Evolutionary conservation across 495 filamentous ascomycete genomes (phyloP).

Genomic region (Xylaria grammica): DNA sequence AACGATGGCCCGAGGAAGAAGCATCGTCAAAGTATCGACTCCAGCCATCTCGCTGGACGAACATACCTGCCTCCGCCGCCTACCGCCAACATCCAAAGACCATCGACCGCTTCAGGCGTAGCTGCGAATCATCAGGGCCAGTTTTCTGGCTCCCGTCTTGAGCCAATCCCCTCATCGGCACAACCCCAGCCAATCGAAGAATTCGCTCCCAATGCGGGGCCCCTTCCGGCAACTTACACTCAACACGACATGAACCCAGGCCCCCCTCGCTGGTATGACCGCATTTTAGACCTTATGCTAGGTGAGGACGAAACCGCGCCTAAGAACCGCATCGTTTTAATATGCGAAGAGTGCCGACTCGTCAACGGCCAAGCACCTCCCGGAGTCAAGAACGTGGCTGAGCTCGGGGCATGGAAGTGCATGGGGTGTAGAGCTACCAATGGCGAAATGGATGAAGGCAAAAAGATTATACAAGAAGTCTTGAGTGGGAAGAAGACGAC

Average conservation of each 20-base stretch:
- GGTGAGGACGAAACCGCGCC: slow-evolving; percentile 94
- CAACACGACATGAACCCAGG: slow-evolving; percentile 50
- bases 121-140: slow-evolving; percentile 28
- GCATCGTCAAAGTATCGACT: slow-evolving; percentile 27
- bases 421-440: slow-evolving; percentile 84
- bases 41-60: slow-evolving; percentile 41
- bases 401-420: slow-evolving; percentile 89
- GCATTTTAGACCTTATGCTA: slow-evolving; percentile 86
- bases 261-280: slow-evolving; percentile 86
- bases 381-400: slow-evolving; percentile 74
- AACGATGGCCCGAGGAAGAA: slow-evolving; percentile 27
- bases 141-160: not conserved
- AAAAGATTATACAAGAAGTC: slow-evolving; percentile 61
- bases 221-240: slow-evolving; percentile 42
- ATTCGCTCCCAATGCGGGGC: slow-evolving; percentile 66
- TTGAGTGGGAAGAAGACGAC: slow-evolving; percentile 35
- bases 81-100: slow-evolving; percentile 79
- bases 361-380: slow-evolving; percentile 97
- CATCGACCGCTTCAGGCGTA: slow-evolving; percentile 32
- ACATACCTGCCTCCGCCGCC: slow-evolving; percentile 75
- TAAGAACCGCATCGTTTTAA: slow-evolving; percentile 87
- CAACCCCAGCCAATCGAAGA: slow-evolving; percentile 48
- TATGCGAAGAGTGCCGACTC: slow-evolving; percentile 80
- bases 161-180: slow-evolving; percentile 15
- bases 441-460: slow-evolving; percentile 74